A percentile compares a stretch with the other conserved stretches of the same genome.
phyloP scores from a whole-genome alignment of 164 flowering plant genomes.

The Saururus chinensis region DNA sequence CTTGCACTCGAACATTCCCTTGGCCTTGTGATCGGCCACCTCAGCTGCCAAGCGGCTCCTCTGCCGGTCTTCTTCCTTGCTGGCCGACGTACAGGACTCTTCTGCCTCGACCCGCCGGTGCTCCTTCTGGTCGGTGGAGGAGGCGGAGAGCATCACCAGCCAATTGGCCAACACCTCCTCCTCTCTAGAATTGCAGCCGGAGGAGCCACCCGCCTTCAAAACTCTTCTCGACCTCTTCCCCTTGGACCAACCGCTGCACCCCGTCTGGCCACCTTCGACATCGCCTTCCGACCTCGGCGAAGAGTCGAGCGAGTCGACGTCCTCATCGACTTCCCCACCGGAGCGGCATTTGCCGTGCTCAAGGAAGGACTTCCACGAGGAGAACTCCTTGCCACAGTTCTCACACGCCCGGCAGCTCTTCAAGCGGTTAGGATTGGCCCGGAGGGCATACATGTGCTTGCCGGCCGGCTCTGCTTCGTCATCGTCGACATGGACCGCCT shows the following conservation, averaged over 20 bases:
- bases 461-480: slow-evolving; percentile 39
- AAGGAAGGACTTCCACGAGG: slow-evolving; percentile 82
- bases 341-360: slow-evolving; percentile 77
- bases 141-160: slow-evolving; percentile 53
- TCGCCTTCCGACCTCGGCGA: slow-evolving; percentile 38
- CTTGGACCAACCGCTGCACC: slow-evolving; percentile 52
- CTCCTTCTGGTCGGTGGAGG: slow-evolving; percentile 39
- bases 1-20: slow-evolving; percentile 82
- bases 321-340: slow-evolving; percentile 20
- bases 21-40: slow-evolving; percentile 27
- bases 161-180: slow-evolving; percentile 85
- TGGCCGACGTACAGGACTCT: slow-evolving; percentile 70
- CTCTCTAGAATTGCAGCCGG: slow-evolving; percentile 39
- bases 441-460: slow-evolving; percentile 60
- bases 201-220: slow-evolving; percentile 22
- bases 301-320: slow-evolving; percentile 28
- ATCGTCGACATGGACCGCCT: slow-evolving; percentile 37
- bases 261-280: slow-evolving; percentile 13
- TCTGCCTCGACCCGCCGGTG: slow-evolving; percentile 41
- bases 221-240: slow-evolving; percentile 57
- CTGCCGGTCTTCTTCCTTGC: slow-evolving; percentile 67
- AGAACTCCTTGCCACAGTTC: slow-evolving; percentile 80
- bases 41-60: slow-evolving; percentile 86
- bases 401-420: slow-evolving; percentile 63
- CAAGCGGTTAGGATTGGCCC: slow-evolving; percentile 70